phyloP scores from a whole-genome alignment of 257 asterid species.

The Solanum verrucosum region DNA sequence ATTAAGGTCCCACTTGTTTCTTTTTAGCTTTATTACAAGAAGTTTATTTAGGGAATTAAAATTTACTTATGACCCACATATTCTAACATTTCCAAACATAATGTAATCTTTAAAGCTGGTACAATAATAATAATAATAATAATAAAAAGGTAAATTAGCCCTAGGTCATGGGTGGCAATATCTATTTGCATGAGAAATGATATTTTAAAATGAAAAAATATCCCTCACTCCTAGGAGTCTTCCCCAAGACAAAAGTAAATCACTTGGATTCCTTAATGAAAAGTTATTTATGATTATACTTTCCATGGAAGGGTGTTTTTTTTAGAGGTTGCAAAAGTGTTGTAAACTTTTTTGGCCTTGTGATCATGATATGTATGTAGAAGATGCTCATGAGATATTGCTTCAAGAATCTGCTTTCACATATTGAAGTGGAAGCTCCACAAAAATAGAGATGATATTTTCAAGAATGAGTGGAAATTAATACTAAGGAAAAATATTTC shows the following conservation, averaged over 20 bases:
- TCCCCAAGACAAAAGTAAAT: constrained; percentile 48
- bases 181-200: not conserved
- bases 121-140: not conserved
- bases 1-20: constrained; percentile 3
- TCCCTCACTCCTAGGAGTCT: constrained; percentile 61
- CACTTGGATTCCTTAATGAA: constrained; percentile 38
- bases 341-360: constrained; percentile 24
- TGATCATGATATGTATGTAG: constrained; percentile 1
- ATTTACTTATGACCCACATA: not conserved
- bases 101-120: constrained; percentile 6
- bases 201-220: constrained; percentile 15
- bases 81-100: constrained; percentile 11
- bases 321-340: constrained; percentile 23
- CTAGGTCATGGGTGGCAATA: not conserved
- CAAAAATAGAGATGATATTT: not conserved
- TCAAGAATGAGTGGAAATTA: not conserved
- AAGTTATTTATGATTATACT: constrained; percentile 61
- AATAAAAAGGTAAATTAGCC: not conserved
- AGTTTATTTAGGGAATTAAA: not conserved
- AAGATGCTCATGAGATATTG: constrained; percentile 21
- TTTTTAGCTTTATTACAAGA: not conserved
- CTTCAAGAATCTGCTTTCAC: constrained; percentile 47
- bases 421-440: constrained; percentile 8
- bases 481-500: not conserved
- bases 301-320: constrained; percentile 30